Conservation (phyloP, 164 flowering plant genomes). For the Liquidambar formosana region DNA sequence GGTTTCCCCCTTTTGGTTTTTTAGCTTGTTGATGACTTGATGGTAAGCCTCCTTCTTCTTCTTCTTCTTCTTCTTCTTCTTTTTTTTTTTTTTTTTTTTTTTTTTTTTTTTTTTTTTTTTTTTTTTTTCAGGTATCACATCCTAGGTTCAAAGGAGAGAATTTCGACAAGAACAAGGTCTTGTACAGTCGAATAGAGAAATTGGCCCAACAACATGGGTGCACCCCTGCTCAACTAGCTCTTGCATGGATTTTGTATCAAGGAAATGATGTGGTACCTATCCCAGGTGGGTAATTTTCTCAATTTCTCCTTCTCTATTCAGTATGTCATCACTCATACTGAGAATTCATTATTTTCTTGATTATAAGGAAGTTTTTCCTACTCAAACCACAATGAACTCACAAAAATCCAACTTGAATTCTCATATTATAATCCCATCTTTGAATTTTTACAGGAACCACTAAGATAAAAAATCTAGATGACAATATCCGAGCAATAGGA, state of each 20-base stretch:
- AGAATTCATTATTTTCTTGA: neutral
- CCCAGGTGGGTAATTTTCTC: constrained; percentile 25
- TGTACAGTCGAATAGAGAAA: constrained; percentile 22
- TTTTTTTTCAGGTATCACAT: constrained; percentile 1
- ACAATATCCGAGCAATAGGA: constrained; percentile 8
- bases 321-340: neutral
- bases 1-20: too few species aligned
- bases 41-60: too few species aligned
- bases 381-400: neutral
- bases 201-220: constrained; percentile 35
- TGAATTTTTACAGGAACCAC: constrained; percentile 9
- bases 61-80: too few species aligned
- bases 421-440: neutral
- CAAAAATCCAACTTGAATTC: neutral
- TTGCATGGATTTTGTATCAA: constrained; percentile 35
- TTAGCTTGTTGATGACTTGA: too few species aligned
- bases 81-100: too few species aligned
- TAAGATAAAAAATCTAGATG: constrained; percentile 13
- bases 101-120: neutral
- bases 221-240: constrained; percentile 40
- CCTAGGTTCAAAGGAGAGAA: constrained; percentile 38
- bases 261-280: constrained; percentile 31
- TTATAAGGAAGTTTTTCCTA: neutral
- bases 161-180: constrained; percentile 28
- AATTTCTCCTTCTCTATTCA: neutral